phyloP scores from a whole-genome alignment of 176 grass and related monocot species.

The Oryza punctata region DNA sequence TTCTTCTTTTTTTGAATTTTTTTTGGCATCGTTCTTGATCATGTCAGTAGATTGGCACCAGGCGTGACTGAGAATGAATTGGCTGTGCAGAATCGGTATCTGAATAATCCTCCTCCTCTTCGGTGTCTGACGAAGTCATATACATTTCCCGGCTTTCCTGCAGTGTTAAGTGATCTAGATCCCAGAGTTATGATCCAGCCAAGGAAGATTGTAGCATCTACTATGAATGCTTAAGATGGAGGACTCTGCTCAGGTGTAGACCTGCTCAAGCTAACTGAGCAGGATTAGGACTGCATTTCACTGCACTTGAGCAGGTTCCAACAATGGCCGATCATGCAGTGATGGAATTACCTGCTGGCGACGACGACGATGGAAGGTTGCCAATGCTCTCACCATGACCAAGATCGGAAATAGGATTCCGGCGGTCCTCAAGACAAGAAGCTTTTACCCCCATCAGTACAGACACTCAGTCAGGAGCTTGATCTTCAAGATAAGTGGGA shows the following conservation, averaged over 20 bases:
- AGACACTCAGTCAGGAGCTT: constrained; percentile 1
- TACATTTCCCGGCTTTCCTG: constrained; percentile 42
- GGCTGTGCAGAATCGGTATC: not conserved
- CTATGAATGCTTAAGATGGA: not conserved
- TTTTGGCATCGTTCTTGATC: not conserved
- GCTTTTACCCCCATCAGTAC: constrained; percentile 35
- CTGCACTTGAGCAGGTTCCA: constrained; percentile 4
- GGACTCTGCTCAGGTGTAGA: constrained; percentile 22
- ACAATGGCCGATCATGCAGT: not conserved
- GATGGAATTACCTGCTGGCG: constrained; percentile 59
- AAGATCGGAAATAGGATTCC: constrained; percentile 75
- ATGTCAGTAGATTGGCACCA: constrained; percentile 47
- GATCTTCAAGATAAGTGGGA: not conserved
- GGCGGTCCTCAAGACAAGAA: constrained; percentile 67
- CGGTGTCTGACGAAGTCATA: constrained; percentile 29
- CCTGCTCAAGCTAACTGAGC: not conserved
- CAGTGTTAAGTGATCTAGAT: constrained; percentile 58
- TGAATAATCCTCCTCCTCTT: constrained; percentile 10
- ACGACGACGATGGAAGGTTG: constrained; percentile 62
- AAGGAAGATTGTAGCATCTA: constrained; percentile 13
- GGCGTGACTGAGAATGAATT: constrained; percentile 9
- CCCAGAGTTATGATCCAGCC: constrained; percentile 40
- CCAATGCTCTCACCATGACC: constrained; percentile 68
- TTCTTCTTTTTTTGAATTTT: not conserved
- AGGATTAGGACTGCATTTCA: not conserved